These are phyloP conservation scores for Penicillium sp. DNA, from an alignment of 2,329 filamentous ascomycete genomes.

Conservation along the genomic window DNA sequence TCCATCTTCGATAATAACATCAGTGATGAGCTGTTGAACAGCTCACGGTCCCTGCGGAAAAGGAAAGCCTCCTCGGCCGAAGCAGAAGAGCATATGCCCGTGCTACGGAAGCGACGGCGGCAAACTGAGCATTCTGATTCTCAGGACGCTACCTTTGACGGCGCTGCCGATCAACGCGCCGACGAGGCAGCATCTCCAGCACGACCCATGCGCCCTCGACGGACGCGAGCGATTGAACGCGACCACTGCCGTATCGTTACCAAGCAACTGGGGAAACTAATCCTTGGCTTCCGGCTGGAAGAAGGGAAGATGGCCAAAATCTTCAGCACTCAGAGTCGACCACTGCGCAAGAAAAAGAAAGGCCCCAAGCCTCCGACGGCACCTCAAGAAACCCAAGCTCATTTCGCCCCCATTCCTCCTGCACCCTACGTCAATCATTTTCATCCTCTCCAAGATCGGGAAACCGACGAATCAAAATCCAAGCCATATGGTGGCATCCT, in stretches of 20 bases:
- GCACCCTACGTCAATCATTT: conserved; percentile 76
- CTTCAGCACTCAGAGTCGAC: conserved; percentile 63
- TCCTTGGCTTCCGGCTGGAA: conserved; percentile 66
- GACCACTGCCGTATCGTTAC: conserved; percentile 48
- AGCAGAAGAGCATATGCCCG: conserved; percentile 54
- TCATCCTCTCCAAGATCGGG: conserved; percentile 87
- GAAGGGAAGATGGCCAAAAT: conserved; percentile 66
- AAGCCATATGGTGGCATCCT: conserved; percentile 97
- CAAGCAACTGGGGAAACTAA: conserved; percentile 54
- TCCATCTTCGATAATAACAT: conserved; percentile 77
- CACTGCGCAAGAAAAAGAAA: conserved; percentile 59
- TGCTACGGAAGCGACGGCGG: conserved; percentile 57
- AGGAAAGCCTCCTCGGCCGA: conserved; percentile 78
- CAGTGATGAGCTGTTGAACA: conserved; percentile 75
- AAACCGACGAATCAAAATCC: conserved; percentile 84
- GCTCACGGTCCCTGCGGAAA: conserved; percentile 78
- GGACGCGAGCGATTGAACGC: conserved; percentile 55
- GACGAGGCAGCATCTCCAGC: conserved; percentile 43
- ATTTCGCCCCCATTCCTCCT: conserved; percentile 65
- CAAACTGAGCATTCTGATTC: conserved; percentile 38
- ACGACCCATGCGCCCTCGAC: conserved; percentile 68
- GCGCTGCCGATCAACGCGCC: conserved; percentile 20
- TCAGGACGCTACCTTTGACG: conserved; percentile 30
- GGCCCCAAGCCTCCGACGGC: conserved; percentile 51
- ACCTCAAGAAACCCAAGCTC: conserved; percentile 55